phyloP scores from a whole-genome alignment of 2,329 filamentous ascomycete species.

The Dothistroma septosporum region DNA sequence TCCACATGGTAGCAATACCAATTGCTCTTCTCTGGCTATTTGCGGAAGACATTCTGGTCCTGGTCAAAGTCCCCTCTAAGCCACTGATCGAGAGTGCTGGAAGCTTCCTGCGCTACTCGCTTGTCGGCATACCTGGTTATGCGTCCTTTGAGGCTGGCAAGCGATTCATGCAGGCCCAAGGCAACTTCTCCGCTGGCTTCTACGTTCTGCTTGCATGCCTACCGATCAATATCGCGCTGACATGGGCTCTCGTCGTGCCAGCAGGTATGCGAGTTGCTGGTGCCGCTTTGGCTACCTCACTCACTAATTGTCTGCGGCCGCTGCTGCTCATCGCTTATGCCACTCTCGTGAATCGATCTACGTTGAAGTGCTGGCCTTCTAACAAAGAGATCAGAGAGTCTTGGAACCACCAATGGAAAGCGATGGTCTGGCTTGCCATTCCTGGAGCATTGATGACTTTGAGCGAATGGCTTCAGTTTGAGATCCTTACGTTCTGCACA shows the following conservation, averaged over 20 bases:
- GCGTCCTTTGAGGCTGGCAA: slow-evolving; percentile 54
- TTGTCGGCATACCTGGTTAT: slow-evolving; percentile 52
- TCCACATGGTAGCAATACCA: slow-evolving; percentile 46
- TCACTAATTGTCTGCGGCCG: slow-evolving; percentile 42
- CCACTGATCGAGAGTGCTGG: slow-evolving; percentile 49
- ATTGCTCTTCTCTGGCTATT: slow-evolving; percentile 49
- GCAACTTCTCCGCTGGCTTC: slow-evolving; percentile 48
- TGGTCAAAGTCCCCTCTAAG: slow-evolving; percentile 45
- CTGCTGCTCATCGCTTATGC: slow-evolving; percentile 47
- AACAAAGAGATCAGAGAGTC: slow-evolving; percentile 7
- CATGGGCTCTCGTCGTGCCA: slow-evolving; percentile 26
- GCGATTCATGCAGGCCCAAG: slow-evolving; percentile 54
- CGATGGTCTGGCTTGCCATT: slow-evolving; percentile 24
- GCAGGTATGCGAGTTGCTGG: slow-evolving; percentile 47
- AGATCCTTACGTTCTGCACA: slow-evolving; percentile 35
- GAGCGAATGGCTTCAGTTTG: slow-evolving; percentile 29
- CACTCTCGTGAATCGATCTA: slow-evolving; percentile 38
- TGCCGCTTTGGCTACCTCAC: slow-evolving; percentile 48
- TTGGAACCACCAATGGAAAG: slow-evolving; percentile 38
- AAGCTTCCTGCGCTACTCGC: slow-evolving; percentile 46
- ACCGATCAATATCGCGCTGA: slow-evolving; percentile 20
- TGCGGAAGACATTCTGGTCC: slow-evolving; percentile 44
- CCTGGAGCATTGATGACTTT: slow-evolving; percentile 27
- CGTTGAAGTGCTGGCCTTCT: slow-evolving; percentile 46
- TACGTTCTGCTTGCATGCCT: slow-evolving; percentile 12